Evolutionary conservation across 768 basidiomycete species (phyloP), one percentile per base, ranked within the genome.

Genomic region (Suillus variegatus): DNA sequence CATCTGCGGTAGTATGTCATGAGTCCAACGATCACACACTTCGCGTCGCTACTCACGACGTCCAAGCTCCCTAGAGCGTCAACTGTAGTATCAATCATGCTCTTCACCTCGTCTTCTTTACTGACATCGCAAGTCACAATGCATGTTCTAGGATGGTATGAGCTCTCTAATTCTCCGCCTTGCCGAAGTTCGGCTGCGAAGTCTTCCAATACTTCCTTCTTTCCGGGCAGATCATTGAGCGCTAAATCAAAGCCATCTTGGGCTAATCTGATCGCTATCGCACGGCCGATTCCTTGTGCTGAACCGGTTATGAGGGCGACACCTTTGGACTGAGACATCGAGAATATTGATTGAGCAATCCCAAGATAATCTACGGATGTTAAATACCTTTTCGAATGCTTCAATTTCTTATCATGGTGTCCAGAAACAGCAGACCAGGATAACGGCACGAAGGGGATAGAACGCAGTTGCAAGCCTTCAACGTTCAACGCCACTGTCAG

Each of bases 1-100:
- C 74, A 75, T 76, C 75, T 71, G 57, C 20, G 13, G 7, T 6
- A 8, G 46, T 4, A 18, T 6, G 2, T 18, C 12, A n/a, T 51
- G 43, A 10, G 18, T 32, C n/a, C 8, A 22, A 44, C 0, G 12
- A 51, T 57, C 13, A 7, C 51, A 1, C 20, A 13, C 10, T 1
- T 0, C 8, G 38, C 16, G 20, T 1, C 10, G 6, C 12, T 4
- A 72, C 84, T 65, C 57, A 84, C 85, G 20, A 84, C 83, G 65
- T 85, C 82, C 22, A 87, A 66, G 4, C 80, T 71, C 2, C 84
- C 85, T 10, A 85, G 73, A 12, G 69, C 66, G 8, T 72, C 47
- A 1, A 73, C 69, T 14, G 71, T 69, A 0, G 62, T 61, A 4
- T 74, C 73, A 3, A 87, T 72, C 73, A 85, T 76, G 7, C 35